Conservation (phyloP, 371 early-diverging fungal genomes). For the Apophysomyces ossiformis region DNA sequence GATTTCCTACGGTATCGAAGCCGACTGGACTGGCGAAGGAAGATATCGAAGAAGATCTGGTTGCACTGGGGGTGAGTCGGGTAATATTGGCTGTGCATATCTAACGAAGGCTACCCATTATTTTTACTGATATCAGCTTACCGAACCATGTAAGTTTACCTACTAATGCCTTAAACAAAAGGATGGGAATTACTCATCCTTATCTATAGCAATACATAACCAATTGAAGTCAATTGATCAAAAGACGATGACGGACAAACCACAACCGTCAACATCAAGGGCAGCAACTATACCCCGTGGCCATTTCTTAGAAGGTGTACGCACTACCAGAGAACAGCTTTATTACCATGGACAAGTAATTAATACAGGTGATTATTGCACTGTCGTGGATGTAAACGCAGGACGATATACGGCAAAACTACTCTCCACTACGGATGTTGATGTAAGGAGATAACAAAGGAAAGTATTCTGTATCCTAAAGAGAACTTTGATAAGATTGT, state of each 20-base stretch:
- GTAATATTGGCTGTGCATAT: background rate
- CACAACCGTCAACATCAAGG: slow-evolving; percentile 4
- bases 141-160: slow-evolving; percentile 11
- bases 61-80: slow-evolving; percentile 46
- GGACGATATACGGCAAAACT: slow-evolving; percentile 35
- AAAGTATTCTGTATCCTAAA: background rate
- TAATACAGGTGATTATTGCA: slow-evolving; percentile 31
- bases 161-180: background rate
- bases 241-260: slow-evolving; percentile 8
- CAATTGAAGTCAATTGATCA: background rate
- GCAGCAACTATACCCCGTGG: slow-evolving; percentile 2
- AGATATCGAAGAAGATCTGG: slow-evolving; percentile 46
- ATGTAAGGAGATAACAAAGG: slow-evolving; percentile 17
- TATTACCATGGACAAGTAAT: slow-evolving; percentile 29
- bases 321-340: slow-evolving; percentile 29
- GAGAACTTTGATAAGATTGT: slow-evolving; percentile 20
- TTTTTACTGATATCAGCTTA: background rate
- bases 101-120: slow-evolving; percentile 6
- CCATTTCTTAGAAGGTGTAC: slow-evolving; percentile 17
- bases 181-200: background rate
- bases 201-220: background rate
- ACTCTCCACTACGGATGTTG: slow-evolving; percentile 26
- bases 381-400: slow-evolving; percentile 33
- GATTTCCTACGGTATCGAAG: slow-evolving; percentile 42
- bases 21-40: slow-evolving; percentile 23